These are phyloP conservation scores for Mollisia scopiformis DNA, from an alignment of 2,329 filamentous ascomycete genomes.

Conservation along the genomic window DNA sequence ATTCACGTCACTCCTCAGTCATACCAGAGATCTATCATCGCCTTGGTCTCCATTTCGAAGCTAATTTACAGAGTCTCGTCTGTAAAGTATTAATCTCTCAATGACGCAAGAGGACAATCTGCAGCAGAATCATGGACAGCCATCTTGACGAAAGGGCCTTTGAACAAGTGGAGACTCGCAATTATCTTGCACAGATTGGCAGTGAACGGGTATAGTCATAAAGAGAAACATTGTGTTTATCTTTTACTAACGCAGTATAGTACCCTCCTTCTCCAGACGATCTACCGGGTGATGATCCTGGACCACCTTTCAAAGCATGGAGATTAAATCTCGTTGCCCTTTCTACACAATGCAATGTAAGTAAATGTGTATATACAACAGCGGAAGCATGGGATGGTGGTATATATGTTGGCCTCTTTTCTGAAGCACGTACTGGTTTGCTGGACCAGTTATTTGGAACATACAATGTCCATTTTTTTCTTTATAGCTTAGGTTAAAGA, in stretches of 20 bases:
- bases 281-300: background rate
- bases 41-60: background rate
- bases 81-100: background rate
- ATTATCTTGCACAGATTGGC: background rate
- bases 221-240: background rate
- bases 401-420: background rate
- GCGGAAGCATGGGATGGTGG: background rate
- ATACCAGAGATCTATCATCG: no score
- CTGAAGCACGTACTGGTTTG: no score
- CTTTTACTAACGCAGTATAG: background rate
- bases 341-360: background rate
- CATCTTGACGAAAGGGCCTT: background rate
- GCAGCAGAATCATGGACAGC: background rate
- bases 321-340: background rate
- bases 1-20: no score
- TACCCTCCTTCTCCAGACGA: background rate
- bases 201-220: background rate
- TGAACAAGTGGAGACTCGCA: background rate
- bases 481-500: background rate
- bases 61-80: no score
- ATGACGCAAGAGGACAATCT: background rate
- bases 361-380: background rate
- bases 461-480: background rate
- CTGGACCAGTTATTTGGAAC: no score
- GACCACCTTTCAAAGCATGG: background rate